phyloP scores from a whole-genome alignment of 495 filamentous ascomycete species.

The Pyrenopolyporus hunteri region DNA sequence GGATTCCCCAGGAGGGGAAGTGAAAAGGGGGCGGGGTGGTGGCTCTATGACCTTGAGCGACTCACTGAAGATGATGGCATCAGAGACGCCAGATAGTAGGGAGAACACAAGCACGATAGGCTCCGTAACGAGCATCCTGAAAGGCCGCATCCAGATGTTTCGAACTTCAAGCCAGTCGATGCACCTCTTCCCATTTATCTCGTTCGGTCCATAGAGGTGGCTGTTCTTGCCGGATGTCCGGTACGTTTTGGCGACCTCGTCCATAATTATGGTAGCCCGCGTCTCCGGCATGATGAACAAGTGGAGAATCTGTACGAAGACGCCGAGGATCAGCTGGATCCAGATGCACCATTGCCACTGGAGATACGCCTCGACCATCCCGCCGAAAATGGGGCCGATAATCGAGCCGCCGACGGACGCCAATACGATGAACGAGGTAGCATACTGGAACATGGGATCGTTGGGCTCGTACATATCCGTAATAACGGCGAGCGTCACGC shows the following conservation, averaged over 20 bases:
- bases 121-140: constrained; percentile 66
- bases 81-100: constrained; percentile 65
- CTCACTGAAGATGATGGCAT: constrained; percentile 62
- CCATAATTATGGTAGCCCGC: constrained; percentile 63
- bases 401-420: constrained; percentile 54
- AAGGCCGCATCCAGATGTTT: constrained; percentile 63
- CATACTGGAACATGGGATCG: constrained; percentile 59
- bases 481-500: constrained; percentile 67
- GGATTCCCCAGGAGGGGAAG: too few relatives aligned
- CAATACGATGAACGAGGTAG: constrained; percentile 66
- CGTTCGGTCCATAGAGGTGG: constrained; percentile 65
- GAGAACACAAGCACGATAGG: constrained; percentile 66
- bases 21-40: too few relatives aligned
- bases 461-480: constrained; percentile 67
- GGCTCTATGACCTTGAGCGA: too few relatives aligned
- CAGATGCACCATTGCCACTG: constrained; percentile 46
- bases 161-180: constrained; percentile 62
- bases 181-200: constrained; percentile 45
- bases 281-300: constrained; percentile 55
- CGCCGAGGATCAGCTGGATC: constrained; percentile 29
- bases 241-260: constrained; percentile 62
- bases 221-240: constrained; percentile 52
- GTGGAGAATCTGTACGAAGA: constrained; percentile 59
- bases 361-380: constrained; percentile 52
- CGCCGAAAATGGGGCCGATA: constrained; percentile 64